phyloP scores from a whole-genome alignment of 192 early-diverging fungal genomes.

The Umbelopsis isabellina region DNA sequence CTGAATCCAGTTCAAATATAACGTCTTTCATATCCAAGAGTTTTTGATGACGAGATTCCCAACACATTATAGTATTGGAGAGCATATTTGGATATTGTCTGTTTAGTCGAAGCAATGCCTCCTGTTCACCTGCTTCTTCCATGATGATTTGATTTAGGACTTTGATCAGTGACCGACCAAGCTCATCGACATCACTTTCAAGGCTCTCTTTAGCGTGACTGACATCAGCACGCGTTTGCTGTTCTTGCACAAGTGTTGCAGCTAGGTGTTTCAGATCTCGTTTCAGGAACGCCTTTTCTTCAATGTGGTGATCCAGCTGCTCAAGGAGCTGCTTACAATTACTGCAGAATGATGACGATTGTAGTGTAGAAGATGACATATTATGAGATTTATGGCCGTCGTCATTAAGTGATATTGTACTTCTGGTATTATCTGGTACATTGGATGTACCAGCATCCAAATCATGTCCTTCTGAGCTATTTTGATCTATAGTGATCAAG shows the following conservation, averaged over 20 bases:
- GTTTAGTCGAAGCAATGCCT: constrained; percentile 36
- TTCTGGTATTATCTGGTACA: neutral
- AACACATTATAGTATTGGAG: constrained; percentile 25
- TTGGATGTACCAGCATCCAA: constrained; percentile 21
- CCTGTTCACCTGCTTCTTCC: constrained; percentile 47
- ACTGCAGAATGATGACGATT: constrained; percentile 31
- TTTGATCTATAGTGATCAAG: neutral
- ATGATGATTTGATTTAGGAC: constrained; percentile 49
- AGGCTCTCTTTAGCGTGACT: constrained; percentile 39
- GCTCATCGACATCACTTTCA: constrained; percentile 48
- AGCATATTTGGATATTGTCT: constrained; percentile 35
- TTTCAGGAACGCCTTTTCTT: constrained; percentile 51
- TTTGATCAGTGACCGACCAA: constrained; percentile 40
- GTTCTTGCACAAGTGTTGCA: constrained; percentile 43
- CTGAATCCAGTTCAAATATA: constrained; percentile 48
- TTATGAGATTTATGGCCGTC: neutral
- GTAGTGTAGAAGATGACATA: neutral
- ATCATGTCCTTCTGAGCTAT: constrained; percentile 17
- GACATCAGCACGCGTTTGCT: constrained; percentile 36
- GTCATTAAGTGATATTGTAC: neutral
- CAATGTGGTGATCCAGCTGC: constrained; percentile 54
- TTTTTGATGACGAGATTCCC: constrained; percentile 35
- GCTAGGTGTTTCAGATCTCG: constrained; percentile 46
- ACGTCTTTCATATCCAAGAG: constrained; percentile 47
- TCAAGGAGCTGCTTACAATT: constrained; percentile 48